Evolutionary conservation across 805 yeast genomes (phyloP).

Genomic region (Candida khao-thaluensis): DNA sequence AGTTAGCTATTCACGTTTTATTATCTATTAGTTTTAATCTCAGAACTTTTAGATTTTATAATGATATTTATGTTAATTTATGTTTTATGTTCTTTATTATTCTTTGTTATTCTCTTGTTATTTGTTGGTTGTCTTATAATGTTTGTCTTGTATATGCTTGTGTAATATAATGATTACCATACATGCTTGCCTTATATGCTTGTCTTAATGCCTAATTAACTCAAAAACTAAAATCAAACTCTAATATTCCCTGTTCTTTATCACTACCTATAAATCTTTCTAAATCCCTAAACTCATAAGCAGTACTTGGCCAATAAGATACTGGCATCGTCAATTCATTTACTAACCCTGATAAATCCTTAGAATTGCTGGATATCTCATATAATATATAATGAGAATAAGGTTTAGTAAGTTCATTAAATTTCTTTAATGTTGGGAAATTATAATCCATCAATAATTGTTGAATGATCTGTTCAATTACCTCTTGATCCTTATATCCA

Average conservation of each 20-base stretch:
- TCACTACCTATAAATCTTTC: background rate
- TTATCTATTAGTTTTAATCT: too few relatives aligned
- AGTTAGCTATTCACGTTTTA: too few relatives aligned
- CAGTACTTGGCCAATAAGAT: background rate
- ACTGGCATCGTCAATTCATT: slow-evolving; percentile 8
- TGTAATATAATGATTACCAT: too few relatives aligned
- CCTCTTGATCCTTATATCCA: slow-evolving; percentile 32
- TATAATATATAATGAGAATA: slow-evolving; percentile 11
- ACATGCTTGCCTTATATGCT: too few relatives aligned
- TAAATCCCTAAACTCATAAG: background rate
- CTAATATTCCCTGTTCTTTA: background rate
- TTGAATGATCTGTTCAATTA: slow-evolving; percentile 10
- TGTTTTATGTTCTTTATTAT: too few relatives aligned
- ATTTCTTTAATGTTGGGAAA: slow-evolving; percentile 9
- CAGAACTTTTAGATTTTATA: too few relatives aligned
- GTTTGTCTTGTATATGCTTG: too few relatives aligned
- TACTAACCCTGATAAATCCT: slow-evolving; percentile 9
- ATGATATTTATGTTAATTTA: too few relatives aligned
- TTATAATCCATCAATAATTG: slow-evolving; percentile 11
- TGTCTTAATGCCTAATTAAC: too few relatives aligned
- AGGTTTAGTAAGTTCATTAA: slow-evolving; percentile 8
- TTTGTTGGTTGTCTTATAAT: too few relatives aligned
- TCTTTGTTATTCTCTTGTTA: too few relatives aligned
- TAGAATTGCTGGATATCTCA: slow-evolving; percentile 13
- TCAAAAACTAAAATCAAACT: slow-evolving; percentile 9